Conservation (phyloP, 1,284 basidiomycete species). For the Malassezia restricta region DNA sequence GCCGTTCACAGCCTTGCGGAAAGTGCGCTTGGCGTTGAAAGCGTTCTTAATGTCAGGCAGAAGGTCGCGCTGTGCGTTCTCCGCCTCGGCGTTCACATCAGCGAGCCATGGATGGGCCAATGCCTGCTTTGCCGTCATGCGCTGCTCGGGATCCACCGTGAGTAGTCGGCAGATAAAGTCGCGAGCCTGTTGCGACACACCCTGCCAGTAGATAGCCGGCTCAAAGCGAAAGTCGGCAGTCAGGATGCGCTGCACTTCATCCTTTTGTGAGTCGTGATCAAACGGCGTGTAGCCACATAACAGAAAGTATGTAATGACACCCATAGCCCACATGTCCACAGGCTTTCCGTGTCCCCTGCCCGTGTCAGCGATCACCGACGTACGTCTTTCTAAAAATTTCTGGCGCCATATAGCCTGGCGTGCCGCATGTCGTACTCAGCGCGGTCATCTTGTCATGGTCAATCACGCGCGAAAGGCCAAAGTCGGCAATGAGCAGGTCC, state of each 20-base stretch:
- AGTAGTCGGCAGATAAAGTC: constrained; percentile 41
- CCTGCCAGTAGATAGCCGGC: constrained; percentile 38
- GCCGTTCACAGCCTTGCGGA: constrained; percentile 43
- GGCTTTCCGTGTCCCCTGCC: constrained; percentile 78
- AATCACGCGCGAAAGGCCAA: constrained; percentile 73
- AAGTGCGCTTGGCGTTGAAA: constrained; percentile 43
- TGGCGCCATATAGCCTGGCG: constrained; percentile 89
- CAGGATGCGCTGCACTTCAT: constrained; percentile 45
- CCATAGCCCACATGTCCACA: constrained; percentile 63
- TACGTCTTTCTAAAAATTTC: constrained; percentile 80
- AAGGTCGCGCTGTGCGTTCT: constrained; percentile 30
- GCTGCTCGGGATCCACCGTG: constrained; percentile 30
- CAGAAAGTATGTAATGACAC: constrained; percentile 45
- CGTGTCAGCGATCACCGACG: constrained; percentile 27
- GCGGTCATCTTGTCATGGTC: constrained; percentile 77
- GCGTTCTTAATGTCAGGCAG: constrained; percentile 44
- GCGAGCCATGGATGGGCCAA: constrained; percentile 36
- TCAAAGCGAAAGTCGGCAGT: constrained; percentile 41
- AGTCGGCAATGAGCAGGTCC: constrained; percentile 94
- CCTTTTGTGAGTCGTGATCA: constrained; percentile 40
- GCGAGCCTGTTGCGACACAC: constrained; percentile 33
- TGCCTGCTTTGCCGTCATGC: constrained; percentile 35
- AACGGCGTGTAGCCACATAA: constrained; percentile 45
- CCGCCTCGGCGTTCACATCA: background rate
- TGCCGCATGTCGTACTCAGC: constrained; percentile 89